Conservation (phyloP, 139 green algal genomes). For the Tetradesmus obliquus region DNA sequence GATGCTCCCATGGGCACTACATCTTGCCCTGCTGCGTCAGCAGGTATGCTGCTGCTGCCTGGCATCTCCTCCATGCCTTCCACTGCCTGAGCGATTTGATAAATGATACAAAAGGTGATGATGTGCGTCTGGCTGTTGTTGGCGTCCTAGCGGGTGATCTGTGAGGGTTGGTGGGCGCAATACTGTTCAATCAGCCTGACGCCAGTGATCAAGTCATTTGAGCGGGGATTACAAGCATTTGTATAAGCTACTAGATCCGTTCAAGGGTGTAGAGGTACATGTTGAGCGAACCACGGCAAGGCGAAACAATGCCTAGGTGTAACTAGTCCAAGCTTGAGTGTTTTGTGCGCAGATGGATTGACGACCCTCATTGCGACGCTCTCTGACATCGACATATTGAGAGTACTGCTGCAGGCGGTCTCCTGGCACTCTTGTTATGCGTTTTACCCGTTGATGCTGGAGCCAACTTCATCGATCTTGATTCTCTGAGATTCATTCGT, state of each 20-base stretch:
- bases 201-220: not conserved
- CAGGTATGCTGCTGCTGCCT: not conserved
- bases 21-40: constrained; percentile 14
- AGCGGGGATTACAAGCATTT: not conserved
- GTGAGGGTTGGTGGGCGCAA: not conserved
- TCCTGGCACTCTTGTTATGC: not conserved
- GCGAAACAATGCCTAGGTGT: not conserved
- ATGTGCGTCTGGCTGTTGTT: not conserved
- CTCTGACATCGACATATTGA: too few relatives aligned
- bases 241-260: not conserved
- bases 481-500: too few relatives aligned
- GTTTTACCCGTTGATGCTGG: not conserved
- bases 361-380: too few relatives aligned
- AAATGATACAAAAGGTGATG: not conserved
- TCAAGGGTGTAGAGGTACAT: not conserved
- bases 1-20: constrained; percentile 36
- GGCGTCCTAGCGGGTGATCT: not conserved
- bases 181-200: not conserved
- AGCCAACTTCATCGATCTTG: not conserved
- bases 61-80: not conserved
- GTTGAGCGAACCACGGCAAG: not conserved
- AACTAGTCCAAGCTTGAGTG: not conserved
- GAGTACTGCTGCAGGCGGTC: too few relatives aligned
- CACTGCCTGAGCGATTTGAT: not conserved
- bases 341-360: too few relatives aligned